A percentile compares a stretch with the other conserved stretches of the same genome.
phyloP scores from a whole-genome alignment of 2,329 filamentous ascomycete genomes.

The Ophiostoma ips region DNA sequence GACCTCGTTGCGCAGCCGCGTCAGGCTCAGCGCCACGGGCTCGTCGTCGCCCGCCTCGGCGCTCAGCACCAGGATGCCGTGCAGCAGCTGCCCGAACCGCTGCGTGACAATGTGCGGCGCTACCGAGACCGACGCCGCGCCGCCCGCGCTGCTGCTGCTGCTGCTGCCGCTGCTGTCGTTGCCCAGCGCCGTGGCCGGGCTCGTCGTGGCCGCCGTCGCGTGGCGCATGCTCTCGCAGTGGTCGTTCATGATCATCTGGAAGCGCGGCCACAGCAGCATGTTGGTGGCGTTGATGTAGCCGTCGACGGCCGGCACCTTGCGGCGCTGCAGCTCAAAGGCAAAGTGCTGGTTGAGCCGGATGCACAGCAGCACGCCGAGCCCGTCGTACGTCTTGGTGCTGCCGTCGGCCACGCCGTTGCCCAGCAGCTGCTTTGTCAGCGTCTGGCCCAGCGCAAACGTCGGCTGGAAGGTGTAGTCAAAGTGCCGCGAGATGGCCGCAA shows the following conservation, averaged over 20 bases:
- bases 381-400: slow-evolving; percentile 55
- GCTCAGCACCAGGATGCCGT: slow-evolving; percentile 70
- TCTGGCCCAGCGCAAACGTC: slow-evolving; percentile 71
- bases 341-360: slow-evolving; percentile 88
- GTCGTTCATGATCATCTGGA: slow-evolving; percentile 85
- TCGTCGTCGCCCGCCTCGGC: slow-evolving; percentile 91
- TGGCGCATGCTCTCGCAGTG: slow-evolving; percentile 76
- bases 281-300: slow-evolving; percentile 87
- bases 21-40: slow-evolving; percentile 70
- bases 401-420: slow-evolving; percentile 21
- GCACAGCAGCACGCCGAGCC: slow-evolving; percentile 75
- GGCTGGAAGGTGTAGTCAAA: slow-evolving; percentile 84
- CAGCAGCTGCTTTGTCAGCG: slow-evolving; percentile 61
- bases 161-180: slow-evolving; percentile 17
- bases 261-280: slow-evolving; percentile 92
- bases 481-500: slow-evolving; percentile 64
- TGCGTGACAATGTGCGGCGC: slow-evolving; percentile 89
- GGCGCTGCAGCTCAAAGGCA: slow-evolving; percentile 83
- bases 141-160: slow-evolving; percentile 25
- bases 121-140: slow-evolving; percentile 53
- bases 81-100: slow-evolving; percentile 84
- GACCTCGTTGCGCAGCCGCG: slow-evolving; percentile 63
- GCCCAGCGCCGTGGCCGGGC: slow-evolving; percentile 13
- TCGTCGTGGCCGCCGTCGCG: slow-evolving; percentile 5
- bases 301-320: slow-evolving; percentile 80